phyloP scores from a whole-genome alignment of 257 asterid genomes.

The Henckelia pumila region DNA sequence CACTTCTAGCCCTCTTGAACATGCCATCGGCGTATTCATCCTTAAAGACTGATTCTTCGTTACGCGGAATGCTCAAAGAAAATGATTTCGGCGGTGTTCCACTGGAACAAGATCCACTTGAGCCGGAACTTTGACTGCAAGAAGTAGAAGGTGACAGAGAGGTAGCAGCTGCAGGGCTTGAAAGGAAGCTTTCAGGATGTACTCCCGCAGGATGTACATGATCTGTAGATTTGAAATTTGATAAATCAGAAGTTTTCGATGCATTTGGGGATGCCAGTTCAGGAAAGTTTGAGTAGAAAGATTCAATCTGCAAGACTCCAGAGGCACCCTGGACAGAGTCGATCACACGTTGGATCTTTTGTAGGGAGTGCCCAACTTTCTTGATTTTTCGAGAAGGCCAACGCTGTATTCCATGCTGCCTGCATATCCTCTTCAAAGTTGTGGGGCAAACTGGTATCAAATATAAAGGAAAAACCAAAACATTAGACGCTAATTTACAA shows the following conservation, averaged over 20 bases:
- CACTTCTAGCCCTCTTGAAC: conserved; percentile 54
- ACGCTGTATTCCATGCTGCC: conserved; percentile 86
- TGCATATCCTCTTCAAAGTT: conserved; percentile 95
- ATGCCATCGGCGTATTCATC: conserved; percentile 33
- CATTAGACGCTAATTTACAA: neutral
- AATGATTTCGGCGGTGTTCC: conserved; percentile 40
- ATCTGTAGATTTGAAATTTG: conserved; percentile 35
- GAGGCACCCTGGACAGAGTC: conserved; percentile 92
- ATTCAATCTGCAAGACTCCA: conserved; percentile 58
- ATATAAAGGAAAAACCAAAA: conserved; percentile 7
- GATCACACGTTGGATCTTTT: conserved; percentile 86
- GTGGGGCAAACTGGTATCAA: conserved; percentile 81
- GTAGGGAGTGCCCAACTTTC: conserved; percentile 88
- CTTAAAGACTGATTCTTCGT: conserved; percentile 27
- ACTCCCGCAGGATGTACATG: conserved; percentile 26
- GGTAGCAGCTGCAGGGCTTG: conserved; percentile 35
- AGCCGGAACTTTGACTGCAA: conserved; percentile 62
- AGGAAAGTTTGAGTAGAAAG: conserved; percentile 76
- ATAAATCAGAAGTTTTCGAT: conserved; percentile 41
- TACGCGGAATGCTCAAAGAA: conserved; percentile 18
- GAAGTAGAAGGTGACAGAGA: conserved; percentile 68
- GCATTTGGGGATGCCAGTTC: conserved; percentile 64
- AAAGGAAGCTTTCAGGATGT: conserved; percentile 32
- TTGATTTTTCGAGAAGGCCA: conserved; percentile 97
- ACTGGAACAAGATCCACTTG: conserved; percentile 65